Conservation (phyloP, 192 early-diverging fungal genomes). For the Gigaspora rosea region DNA sequence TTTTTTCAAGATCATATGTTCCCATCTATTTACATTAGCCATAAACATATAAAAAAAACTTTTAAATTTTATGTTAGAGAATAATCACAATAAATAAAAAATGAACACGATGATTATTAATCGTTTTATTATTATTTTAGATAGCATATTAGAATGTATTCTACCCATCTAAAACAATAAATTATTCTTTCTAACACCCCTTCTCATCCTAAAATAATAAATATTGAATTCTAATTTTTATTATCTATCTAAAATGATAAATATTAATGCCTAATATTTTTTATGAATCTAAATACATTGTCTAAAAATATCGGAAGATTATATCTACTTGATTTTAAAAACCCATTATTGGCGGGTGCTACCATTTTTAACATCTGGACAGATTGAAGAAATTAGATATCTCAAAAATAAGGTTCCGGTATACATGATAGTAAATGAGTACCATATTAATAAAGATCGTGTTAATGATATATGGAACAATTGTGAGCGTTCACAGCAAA, state of each 20-base stretch:
- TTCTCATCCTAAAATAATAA: slow-evolving; percentile 2
- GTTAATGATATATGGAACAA: no score
- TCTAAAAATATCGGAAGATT: neutral
- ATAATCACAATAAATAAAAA: neutral
- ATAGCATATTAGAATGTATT: neutral
- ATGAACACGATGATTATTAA: neutral
- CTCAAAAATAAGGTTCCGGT: slow-evolving; percentile 2
- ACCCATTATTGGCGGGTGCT: neutral
- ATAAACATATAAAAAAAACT: neutral
- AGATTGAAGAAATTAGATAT: slow-evolving; percentile 15
- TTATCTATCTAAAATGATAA: slow-evolving; percentile 9
- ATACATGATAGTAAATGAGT: neutral
- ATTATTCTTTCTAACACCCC: neutral
- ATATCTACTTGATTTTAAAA: slow-evolving; percentile 1
- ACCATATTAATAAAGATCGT: neutral
- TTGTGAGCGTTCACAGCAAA: neutral
- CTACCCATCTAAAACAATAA: neutral
- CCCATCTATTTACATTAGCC: no score
- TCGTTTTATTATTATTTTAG: neutral
- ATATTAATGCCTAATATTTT: neutral
- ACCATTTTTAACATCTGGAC: neutral
- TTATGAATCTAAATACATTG: neutral
- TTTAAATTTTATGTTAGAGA: slow-evolving; percentile 2
- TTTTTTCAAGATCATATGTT: no score
- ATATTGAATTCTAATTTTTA: slow-evolving; percentile 5